Conservation (phyloP, 1,284 basidiomycete genomes). For the Ustilago esculenta region DNA sequence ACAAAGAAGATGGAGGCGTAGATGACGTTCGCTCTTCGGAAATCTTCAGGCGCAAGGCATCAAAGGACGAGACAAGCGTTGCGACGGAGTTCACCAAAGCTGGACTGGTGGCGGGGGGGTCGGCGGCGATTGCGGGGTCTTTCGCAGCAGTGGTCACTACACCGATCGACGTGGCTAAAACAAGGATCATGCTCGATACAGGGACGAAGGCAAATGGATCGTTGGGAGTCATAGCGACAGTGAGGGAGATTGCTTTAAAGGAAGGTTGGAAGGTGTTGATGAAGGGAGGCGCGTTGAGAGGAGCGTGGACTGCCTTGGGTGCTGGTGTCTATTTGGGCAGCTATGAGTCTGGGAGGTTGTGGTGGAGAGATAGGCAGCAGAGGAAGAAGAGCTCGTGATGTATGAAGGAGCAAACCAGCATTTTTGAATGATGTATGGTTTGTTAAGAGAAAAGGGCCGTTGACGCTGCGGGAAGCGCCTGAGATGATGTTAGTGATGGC, state of each 20-base stretch:
- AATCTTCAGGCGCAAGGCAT: conserved; percentile 21
- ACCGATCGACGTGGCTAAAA: conserved; percentile 59
- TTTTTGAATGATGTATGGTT: no score
- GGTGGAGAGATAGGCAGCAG: conserved; percentile 54
- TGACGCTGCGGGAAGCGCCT: no score
- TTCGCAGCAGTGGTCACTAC: conserved; percentile 50
- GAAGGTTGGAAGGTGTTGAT: conserved; percentile 53
- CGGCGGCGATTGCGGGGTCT: conserved; percentile 49
- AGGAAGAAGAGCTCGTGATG: conserved; percentile 8
- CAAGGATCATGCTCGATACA: conserved; percentile 53
- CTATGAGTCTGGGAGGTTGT: conserved; percentile 58
- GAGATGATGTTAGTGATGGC: background rate
- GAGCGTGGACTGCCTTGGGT: conserved; percentile 59
- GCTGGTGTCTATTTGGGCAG: conserved; percentile 61
- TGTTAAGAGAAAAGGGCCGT: no score
- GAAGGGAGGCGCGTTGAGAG: conserved; percentile 51
- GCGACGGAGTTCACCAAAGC: conserved; percentile 39
- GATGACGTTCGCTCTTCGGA: conserved; percentile 40
- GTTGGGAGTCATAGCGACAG: conserved; percentile 42
- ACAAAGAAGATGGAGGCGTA: conserved; percentile 40
- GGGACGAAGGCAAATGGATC: conserved; percentile 3
- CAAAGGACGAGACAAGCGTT: conserved; percentile 19
- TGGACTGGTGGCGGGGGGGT: conserved; percentile 47
- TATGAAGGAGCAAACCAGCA: no score
- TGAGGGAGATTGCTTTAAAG: conserved; percentile 32